Base-by-base conservation (phyloP, 352 stramenopile species). In the Phytophthora hibernalis region DNA sequence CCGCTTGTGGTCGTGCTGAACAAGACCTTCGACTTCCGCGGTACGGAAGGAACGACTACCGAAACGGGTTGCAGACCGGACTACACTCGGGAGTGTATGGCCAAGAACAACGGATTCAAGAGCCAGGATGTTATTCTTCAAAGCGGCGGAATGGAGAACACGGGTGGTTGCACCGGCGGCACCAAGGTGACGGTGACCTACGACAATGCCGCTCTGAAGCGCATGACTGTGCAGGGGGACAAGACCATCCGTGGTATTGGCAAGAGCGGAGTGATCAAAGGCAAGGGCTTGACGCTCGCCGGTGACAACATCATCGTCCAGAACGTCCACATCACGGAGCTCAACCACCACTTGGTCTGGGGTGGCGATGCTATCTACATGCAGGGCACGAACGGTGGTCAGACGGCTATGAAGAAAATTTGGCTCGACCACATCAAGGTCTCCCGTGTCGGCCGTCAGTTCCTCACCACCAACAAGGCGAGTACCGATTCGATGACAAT, bases 391-490 rank as follows among this genome's bases (percentile, higher is more conserved):
- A 50, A 73, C 33, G 35, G 33, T 5, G 35, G 55, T 28, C 50
- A 44, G 11, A 67, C 33, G 4, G 12, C 47, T 2, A 51, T 73
- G 37, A 59, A 72, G 22, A 75, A 77, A 2, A 72, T 78, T 42
- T 80, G 69, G 73, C 44, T 81, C 21, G 70, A 81, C 61, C 73
- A 80, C 72, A 60, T 79, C 58, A 76, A 74, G 45, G 31, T 79
- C 15, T 70, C 56, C 12, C 50, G 48, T 10, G 56, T 80, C 8
- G 68, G 68, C 15, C 68, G 72, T 8, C 72, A 86, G 47, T 77
- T 86, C 56, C 45, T 86, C 21, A 70, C 60, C 0, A 83, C 73
- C 6, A 67, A 79, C 61, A 64, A 54, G 42, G 72, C 65, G 0
- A 66, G 72, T 13, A 54, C 61, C 3, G 65, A 68, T 28, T 79